Conservation (phyloP, 106 monocot species). For the Acanthochlamys bracteata region DNA sequence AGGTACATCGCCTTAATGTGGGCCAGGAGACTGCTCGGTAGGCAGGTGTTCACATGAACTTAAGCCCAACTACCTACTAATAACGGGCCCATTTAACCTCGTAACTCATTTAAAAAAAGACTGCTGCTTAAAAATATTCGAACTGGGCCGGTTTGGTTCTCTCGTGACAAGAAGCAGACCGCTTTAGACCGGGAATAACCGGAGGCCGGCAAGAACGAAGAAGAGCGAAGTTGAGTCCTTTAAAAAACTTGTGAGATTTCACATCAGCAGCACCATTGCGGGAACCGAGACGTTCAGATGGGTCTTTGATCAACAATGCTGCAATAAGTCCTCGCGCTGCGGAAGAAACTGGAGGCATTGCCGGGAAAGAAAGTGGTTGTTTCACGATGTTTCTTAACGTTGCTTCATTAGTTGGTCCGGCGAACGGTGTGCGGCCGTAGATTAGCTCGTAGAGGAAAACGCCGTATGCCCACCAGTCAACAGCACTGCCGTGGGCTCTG, state of each 20-base stretch:
- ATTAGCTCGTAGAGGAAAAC: slow-evolving; percentile 77
- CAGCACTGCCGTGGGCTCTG: slow-evolving; percentile 47
- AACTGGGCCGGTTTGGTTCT: slow-evolving; percentile 18
- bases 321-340: slow-evolving; percentile 47
- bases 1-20: no score
- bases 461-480: slow-evolving; percentile 96
- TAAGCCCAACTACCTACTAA: background rate
- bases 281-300: slow-evolving; percentile 28
- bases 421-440: slow-evolving; percentile 72
- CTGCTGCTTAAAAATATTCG: slow-evolving; percentile 23
- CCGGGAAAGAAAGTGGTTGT: slow-evolving; percentile 32
- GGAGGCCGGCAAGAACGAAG: slow-evolving; percentile 52
- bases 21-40: background rate
- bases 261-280: slow-evolving; percentile 65
- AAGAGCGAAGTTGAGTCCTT: slow-evolving; percentile 67
- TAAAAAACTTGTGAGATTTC: slow-evolving; percentile 70
- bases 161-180: slow-evolving; percentile 1
- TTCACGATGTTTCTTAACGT: slow-evolving; percentile 68
- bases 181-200: slow-evolving; percentile 22
- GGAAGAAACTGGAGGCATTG: background rate
- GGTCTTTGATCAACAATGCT: slow-evolving; percentile 53
- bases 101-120: no score
- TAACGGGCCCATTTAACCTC: no score
- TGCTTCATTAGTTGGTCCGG: slow-evolving; percentile 39
- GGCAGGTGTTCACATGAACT: background rate